Base-by-base conservation (phyloP, 768 basidiomycete genomes). In the Kwoniella sp. region DNA sequence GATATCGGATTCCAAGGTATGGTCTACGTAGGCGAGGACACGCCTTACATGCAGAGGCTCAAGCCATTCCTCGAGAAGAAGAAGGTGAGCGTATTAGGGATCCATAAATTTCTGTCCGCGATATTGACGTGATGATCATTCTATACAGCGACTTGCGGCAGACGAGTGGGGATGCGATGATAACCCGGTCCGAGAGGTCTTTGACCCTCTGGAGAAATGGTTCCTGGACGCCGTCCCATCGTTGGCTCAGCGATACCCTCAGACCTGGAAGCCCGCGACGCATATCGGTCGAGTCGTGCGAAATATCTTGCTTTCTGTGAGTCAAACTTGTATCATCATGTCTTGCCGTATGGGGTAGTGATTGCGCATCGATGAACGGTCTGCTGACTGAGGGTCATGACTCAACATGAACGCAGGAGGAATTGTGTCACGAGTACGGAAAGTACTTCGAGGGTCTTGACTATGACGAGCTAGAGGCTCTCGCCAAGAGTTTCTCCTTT, bases 121-220 rank as follows among this genome's bases (percentile, higher is more conserved):
- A 31, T 22, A 52, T 26, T 45, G 37, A 47, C 25, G 30, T 45
- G 26, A 51, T 20, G 41, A 9, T n/a, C 12, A n/a, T 9, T 15
- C 13, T 17, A 2, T 23, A 28, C 54, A 71, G 79, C 85, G 86
- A 8, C 85, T 91, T 30, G 89, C 90, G 1, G 82, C 87, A 47
- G 90, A 91, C 75, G 86, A 88, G 3, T 91, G 90, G 90, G 90
- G 90, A 17, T 85, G 89, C 4, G 88, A 90, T 75, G 86, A 86
- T 68, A 77, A 80, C 17, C 60, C 65, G 37, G 85, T 91, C 50
- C 82, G 82, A 29, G 76, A 85, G 62, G 79, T 88, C 61, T 91
- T 89, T 81, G 76, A 87, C 67, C 89, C 89, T 13, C 81, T 91
- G 65, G 78, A 87, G 64, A 81, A 89, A 52, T 89, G 78, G 78